Percentiles rank a stretch among this genome's conserved stretches.
Conservation (phyloP, 306 rosid species). For the Amphicarpaea edgeworthii region DNA sequence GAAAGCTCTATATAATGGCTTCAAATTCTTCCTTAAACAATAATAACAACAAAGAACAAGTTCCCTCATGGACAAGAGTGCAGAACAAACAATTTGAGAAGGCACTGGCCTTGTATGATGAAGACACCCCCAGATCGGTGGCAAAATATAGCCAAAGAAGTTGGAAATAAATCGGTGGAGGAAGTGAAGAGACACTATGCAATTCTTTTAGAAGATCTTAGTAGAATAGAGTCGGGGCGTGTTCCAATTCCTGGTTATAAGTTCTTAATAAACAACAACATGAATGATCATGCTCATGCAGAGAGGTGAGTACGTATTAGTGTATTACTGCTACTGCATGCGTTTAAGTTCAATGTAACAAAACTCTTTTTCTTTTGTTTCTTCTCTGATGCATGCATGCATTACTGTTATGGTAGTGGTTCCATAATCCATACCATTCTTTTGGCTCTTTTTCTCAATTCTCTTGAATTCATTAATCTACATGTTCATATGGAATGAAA, state of each 20-base stretch:
- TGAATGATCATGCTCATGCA: neutral
- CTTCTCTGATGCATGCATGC: too few species aligned
- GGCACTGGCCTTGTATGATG: conserved; percentile 16
- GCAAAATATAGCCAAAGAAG: conserved; percentile 29
- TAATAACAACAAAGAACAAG: neutral
- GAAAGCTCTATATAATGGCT: neutral
- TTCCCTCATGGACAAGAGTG: neutral
- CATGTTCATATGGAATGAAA: too few species aligned
- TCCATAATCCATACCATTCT: too few species aligned
- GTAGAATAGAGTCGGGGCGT: conserved; percentile 6
- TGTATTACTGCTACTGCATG: too few species aligned
- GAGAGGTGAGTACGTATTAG: conserved; percentile 3
- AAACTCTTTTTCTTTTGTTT: too few species aligned
- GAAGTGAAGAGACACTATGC: conserved; percentile 36
- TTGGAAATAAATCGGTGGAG: conserved; percentile 19
- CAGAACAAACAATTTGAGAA: conserved; percentile 29
- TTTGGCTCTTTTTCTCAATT: too few species aligned
- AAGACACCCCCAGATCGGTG: conserved; percentile 20
- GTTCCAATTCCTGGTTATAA: conserved; percentile 33
- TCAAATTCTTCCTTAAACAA: neutral
- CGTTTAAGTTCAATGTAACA: too few species aligned
- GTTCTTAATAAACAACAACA: neutral
- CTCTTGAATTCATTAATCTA: too few species aligned
- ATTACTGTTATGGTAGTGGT: too few species aligned
- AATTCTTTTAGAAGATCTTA: conserved; percentile 34